Conservation (phyloP, 306 rosid species). For the Acacia crassicarpa region DNA sequence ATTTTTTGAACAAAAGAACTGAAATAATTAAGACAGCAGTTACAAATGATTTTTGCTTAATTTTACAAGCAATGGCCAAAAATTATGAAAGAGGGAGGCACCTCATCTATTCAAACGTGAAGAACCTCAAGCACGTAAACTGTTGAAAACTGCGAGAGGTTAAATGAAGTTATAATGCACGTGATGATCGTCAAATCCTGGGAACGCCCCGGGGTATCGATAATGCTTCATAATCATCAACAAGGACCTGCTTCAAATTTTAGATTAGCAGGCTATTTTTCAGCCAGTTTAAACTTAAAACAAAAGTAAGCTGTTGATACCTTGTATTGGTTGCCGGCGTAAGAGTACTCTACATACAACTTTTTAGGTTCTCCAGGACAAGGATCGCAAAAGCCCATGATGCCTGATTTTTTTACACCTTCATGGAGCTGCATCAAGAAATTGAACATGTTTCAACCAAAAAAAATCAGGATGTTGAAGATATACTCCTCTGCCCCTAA, state of each 20-base stretch:
- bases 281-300: not conserved
- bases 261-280: constrained; percentile 13
- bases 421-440: constrained; percentile 78
- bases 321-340: constrained; percentile 58
- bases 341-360: constrained; percentile 74
- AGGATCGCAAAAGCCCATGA: constrained; percentile 96
- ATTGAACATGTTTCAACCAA: constrained; percentile 11
- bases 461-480: constrained; percentile 30
- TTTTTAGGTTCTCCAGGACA: constrained; percentile 80
- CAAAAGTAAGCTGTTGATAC: constrained; percentile 40
- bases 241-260: constrained; percentile 56
- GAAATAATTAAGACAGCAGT: not conserved
- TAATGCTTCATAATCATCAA: constrained; percentile 73
- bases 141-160: constrained; percentile 51
- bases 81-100: constrained; percentile 28
- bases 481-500: not conserved
- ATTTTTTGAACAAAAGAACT: too few relatives aligned
- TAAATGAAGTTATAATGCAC: constrained; percentile 30
- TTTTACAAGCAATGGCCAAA: constrained; percentile 25
- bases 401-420: constrained; percentile 91
- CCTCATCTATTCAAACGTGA: constrained; percentile 25
- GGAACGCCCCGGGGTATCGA: constrained; percentile 61
- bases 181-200: constrained; percentile 46
- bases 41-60: not conserved
- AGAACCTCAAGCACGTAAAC: constrained; percentile 42